Base-by-base conservation (phyloP, 2,329 filamentous ascomycete genomes). In the Elsinoe necatrix region DNA sequence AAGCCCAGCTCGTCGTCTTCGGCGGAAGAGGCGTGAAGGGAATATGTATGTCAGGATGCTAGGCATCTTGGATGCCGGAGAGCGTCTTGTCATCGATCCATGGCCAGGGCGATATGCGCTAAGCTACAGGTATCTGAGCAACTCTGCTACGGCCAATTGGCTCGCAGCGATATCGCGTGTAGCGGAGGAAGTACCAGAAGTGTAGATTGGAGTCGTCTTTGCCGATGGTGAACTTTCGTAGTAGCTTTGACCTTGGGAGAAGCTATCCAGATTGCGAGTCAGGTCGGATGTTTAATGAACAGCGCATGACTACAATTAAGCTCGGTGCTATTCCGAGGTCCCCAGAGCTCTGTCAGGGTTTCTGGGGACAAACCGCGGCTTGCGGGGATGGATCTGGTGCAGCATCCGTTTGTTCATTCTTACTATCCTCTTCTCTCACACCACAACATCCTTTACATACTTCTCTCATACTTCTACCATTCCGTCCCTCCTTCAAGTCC, bases 321-420 rank as follows among this genome's bases (percentile, higher is more conserved):
- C 37, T 27, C 29, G 16, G 12, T 37, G 31, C 12, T 55, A 18
- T 43, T 55, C 39, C 35, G 52, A 54, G 34, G 16, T 37, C 20
- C 25, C 16, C 27, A 20, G 42, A 34, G 23, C 42, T 45, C 52
- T 43, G n/a, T 14, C 52, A 25, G 21, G 29, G 39, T 35, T 34
- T 37, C 16, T 52, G n/a, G n/a, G 29, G n/a, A 52, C 31, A 27
- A 52, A 29, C 48, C 48, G 48, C 48, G 48, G 48, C 48, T 21
- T 25, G 48, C 48, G 48, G 48, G 48, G 48, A 25, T 51, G 18
- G 12, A 48, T 9, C 8, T 31, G 43, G 43, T 23, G 43, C 23
- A 34, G 25, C 21, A 8, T 27, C 43, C 23, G 27, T 31, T 55
- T 31, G 37, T 20, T 16, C 27, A 29, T 29, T n/a, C n/a, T n/a